Evolutionary conservation across 1,139 yeast genomes (phyloP).

Genomic region (Kodamaea sp.): DNA sequence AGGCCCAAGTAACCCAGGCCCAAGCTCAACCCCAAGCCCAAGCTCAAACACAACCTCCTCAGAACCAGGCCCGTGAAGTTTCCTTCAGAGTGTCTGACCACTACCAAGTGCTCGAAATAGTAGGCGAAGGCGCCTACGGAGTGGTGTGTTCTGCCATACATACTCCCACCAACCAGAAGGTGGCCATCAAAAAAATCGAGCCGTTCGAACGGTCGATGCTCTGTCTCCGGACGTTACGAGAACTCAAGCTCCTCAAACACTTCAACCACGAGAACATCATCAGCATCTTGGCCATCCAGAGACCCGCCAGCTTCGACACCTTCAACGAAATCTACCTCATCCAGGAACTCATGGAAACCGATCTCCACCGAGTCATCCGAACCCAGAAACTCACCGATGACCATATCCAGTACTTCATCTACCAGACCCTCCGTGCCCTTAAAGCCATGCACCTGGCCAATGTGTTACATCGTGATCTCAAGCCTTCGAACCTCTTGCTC

Average conservation of each 20-base stretch:
- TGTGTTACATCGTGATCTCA: constrained; percentile 89
- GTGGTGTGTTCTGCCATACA: constrained; percentile 92
- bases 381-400: constrained; percentile 86
- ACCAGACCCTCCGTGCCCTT: constrained; percentile 86
- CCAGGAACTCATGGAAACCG: constrained; percentile 97
- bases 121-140: constrained; percentile 98
- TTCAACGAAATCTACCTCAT: constrained; percentile 88
- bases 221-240: constrained; percentile 86
- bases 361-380: constrained; percentile 84
- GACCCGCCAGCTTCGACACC: constrained; percentile 72
- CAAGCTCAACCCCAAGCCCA: constrained; percentile 14
- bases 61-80: constrained; percentile 35
- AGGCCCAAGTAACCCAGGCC: background rate
- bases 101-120: constrained; percentile 79
- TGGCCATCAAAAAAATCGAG: constrained; percentile 72
- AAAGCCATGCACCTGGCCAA: constrained; percentile 90
- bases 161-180: constrained; percentile 83
- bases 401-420: constrained; percentile 89
- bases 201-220: constrained; percentile 94
- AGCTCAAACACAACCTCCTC: background rate
- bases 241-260: constrained; percentile 82
- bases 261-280: constrained; percentile 92
- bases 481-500: constrained; percentile 83
- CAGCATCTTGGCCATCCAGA: constrained; percentile 85
- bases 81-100: constrained; percentile 87